A percentile compares a stretch with the other conserved stretches of the same genome.
phyloP scores from a whole-genome alignment of 2,329 filamentous ascomycete species.

The Ophiocordyceps camponoti-rufipedis region DNA sequence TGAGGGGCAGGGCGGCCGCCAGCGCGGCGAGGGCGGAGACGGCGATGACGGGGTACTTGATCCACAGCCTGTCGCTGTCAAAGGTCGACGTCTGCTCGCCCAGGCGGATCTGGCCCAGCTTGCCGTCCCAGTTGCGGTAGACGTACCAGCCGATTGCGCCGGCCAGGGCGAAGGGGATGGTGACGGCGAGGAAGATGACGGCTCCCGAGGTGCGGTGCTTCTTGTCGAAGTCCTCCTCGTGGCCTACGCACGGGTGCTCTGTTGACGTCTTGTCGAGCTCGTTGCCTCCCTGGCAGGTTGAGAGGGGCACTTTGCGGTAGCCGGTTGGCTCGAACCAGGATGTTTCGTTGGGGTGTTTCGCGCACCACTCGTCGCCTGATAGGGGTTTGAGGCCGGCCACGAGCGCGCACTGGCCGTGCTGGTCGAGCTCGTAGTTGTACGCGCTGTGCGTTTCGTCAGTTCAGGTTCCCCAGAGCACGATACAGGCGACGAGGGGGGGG shows the following conservation, averaged over 20 bases:
- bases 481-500: background rate
- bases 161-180: conserved; percentile 56
- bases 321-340: conserved; percentile 76
- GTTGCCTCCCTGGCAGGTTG: conserved; percentile 62
- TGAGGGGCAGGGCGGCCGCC: conserved; percentile 45
- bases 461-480: background rate
- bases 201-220: conserved; percentile 53
- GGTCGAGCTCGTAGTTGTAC: conserved; percentile 77
- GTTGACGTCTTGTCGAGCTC: conserved; percentile 51
- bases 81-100: conserved; percentile 45
- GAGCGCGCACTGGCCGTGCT: conserved; percentile 57
- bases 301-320: conserved; percentile 77
- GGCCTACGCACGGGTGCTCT: conserved; percentile 46
- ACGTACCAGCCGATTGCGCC: conserved; percentile 65
- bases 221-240: conserved; percentile 63
- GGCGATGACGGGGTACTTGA: conserved; percentile 66
- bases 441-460: conserved; percentile 34
- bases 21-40: conserved; percentile 46
- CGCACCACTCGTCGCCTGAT: conserved; percentile 30
- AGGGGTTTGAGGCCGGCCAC: conserved; percentile 53
- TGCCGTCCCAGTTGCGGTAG: conserved; percentile 68
- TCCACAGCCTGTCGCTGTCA: conserved; percentile 55
- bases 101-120: conserved; percentile 82
- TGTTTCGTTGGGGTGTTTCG: conserved; percentile 43
- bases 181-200: conserved; percentile 70